Evolutionary conservation across 176 grass and related monocot species (phyloP).

Genomic region (Juncus inflexus): DNA sequence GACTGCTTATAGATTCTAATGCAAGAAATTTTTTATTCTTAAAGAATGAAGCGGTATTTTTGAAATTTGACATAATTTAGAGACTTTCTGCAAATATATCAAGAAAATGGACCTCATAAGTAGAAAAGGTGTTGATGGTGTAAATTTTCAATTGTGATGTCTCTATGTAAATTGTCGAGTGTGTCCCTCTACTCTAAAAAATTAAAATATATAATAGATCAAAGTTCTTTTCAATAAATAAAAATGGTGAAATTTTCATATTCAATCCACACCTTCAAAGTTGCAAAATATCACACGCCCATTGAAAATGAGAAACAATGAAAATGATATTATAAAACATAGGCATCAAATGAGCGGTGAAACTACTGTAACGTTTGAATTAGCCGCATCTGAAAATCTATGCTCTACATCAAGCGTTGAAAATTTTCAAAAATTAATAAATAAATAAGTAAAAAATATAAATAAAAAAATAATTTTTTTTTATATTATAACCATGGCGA

Average conservation of each 20-base stretch:
- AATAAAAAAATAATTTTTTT: constrained; percentile 21
- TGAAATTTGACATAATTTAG: not conserved
- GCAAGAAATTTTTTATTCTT: not conserved
- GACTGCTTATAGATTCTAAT: not conserved
- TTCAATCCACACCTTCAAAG: no score
- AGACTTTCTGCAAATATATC: constrained; percentile 1
- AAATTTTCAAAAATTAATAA: constrained; percentile 5
- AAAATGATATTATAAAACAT: no score
- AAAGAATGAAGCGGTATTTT: not conserved
- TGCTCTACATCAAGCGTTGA: constrained; percentile 95
- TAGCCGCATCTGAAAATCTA: constrained; percentile 73
- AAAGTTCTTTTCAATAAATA: not conserved
- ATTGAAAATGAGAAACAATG: no score
- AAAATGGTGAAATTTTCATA: not conserved
- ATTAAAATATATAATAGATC: no score
- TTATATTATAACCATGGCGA: constrained; percentile 65
- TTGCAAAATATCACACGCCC: no score
- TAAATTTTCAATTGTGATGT: constrained; percentile 62
- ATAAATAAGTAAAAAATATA: not conserved
- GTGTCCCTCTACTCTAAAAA: constrained; percentile 83
- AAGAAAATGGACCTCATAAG: constrained; percentile 47
- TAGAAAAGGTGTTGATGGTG: constrained; percentile 62
- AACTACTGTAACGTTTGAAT: constrained; percentile 92
- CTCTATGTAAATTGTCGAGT: constrained; percentile 90
- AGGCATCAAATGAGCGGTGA: constrained; percentile 90